Evolutionary conservation across 2,329 filamentous ascomycete species (phyloP), one percentile per base, ranked within the genome.

Genomic region (Pseudogymnoascus sp.): DNA sequence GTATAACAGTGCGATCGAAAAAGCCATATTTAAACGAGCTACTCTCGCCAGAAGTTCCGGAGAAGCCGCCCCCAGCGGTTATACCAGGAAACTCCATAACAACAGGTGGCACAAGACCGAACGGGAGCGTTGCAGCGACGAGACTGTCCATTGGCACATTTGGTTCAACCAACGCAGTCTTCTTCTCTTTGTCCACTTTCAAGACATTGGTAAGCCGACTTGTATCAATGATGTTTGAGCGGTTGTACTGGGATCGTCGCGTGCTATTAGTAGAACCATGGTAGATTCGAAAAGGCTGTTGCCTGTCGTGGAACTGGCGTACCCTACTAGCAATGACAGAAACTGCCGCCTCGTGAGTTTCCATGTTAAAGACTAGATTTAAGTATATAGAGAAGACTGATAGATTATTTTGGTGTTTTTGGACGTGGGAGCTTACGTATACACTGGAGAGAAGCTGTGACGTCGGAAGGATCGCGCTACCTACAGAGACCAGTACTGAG

Each of bases 41-140:
- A 70, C 84, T 88, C 70, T 90, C 87, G 2, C 85, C 86, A 0
- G 82, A 81, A 0, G 85, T 88, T 1, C 86, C 87, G 0, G 84
- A 80, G 69, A 86, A 89, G 0, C 84, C 85, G 2, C 87, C 86
- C 12, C 86, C 87, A 0, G 81, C 82, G 0, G 87, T 90, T 65
- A 89, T 90, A 0, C 85, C 85, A 0, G 86, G 86, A 60, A 90
- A 86, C 68, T 90, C 87, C 83, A 89, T 88, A 3, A 90, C 85
- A 0, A 90, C 85, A 0, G 81, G 81, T 0, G 81, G 86, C 0
- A 90, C 73, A 0, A 89, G 74, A 0, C 81, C 81, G 58, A 83
- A 70, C 2, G 74, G 71, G 55, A 86, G 68, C 0, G 85, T 85
- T 1, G 79, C 82, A 60, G 81, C 78, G 0, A 89, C 80, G 1